Evolutionary conservation across 257 asterid species (phyloP).

Genomic region (Orobanche coerulescens): DNA sequence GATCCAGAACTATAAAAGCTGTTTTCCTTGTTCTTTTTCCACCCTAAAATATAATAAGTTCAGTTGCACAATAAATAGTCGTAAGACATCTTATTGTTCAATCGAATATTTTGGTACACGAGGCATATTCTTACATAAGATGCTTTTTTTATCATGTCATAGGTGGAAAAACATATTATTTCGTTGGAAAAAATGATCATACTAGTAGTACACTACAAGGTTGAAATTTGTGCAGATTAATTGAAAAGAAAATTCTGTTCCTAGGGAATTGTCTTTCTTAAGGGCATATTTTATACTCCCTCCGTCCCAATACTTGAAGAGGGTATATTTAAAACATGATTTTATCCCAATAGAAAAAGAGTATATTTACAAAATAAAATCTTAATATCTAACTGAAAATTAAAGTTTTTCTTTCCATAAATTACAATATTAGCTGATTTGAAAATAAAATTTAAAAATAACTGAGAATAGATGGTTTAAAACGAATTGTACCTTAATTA

Average conservation of each 20-base stretch:
- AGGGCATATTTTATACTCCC: too few relatives aligned
- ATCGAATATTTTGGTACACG: not conserved
- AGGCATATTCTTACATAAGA: not conserved
- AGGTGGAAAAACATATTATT: not conserved
- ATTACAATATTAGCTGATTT: too few relatives aligned
- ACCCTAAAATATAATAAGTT: not conserved
- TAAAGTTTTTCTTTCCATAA: too few relatives aligned
- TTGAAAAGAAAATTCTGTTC: not conserved
- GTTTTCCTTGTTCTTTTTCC: not conserved
- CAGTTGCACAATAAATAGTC: not conserved
- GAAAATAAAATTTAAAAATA: too few relatives aligned
- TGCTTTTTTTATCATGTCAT: not conserved
- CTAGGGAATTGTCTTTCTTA: too few relatives aligned
- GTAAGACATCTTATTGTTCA: not conserved
- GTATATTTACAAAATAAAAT: too few relatives aligned
- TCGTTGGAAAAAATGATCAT: not conserved
- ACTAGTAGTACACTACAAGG: not conserved
- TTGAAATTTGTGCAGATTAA: not conserved
- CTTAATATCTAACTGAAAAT: too few relatives aligned
- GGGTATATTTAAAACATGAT: too few relatives aligned
- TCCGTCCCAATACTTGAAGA: too few relatives aligned
- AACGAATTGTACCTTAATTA: too few relatives aligned
- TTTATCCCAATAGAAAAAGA: too few relatives aligned
- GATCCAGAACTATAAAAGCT: not conserved
- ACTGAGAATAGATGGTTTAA: too few relatives aligned